Percentiles rank a stretch among this genome's conserved stretches.
Conservation (phyloP, 495 filamentous ascomycete species). For the Friedmanniomyces simplex region DNA sequence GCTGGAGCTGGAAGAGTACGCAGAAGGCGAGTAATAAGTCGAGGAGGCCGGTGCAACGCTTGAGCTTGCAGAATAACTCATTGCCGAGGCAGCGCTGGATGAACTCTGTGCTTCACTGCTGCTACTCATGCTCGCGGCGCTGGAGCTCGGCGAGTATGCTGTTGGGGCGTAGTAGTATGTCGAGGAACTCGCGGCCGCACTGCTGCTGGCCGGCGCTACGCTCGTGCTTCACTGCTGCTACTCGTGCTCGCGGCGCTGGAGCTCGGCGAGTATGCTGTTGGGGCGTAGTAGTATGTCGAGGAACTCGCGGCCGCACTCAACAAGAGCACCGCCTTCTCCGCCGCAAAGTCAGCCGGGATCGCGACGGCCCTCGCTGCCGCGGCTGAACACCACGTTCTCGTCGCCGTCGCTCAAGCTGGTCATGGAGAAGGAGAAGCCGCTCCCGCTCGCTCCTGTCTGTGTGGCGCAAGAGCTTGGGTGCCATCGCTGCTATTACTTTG, state of each 20-base stretch:
- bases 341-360: neutral
- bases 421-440: conserved; percentile 5
- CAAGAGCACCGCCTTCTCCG: neutral
- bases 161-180: neutral
- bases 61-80: neutral
- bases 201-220: no score
- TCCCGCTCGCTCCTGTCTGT: conserved; percentile 2
- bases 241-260: neutral
- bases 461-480: neutral
- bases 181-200: neutral
- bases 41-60: neutral
- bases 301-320: neutral
- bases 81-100: neutral
- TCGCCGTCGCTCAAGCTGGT: neutral
- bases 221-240: neutral
- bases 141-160: conserved; percentile 1
- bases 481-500: conserved; percentile 16
- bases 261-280: neutral
- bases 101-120: neutral
- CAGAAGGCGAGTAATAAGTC: no score
- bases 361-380: conserved; percentile 11
- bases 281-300: neutral
- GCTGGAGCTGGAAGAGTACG: no score
- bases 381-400: conserved; percentile 8
- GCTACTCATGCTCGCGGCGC: neutral